Conservation (phyloP, 106 monocot species). For the Agapanthus africanus region DNA sequence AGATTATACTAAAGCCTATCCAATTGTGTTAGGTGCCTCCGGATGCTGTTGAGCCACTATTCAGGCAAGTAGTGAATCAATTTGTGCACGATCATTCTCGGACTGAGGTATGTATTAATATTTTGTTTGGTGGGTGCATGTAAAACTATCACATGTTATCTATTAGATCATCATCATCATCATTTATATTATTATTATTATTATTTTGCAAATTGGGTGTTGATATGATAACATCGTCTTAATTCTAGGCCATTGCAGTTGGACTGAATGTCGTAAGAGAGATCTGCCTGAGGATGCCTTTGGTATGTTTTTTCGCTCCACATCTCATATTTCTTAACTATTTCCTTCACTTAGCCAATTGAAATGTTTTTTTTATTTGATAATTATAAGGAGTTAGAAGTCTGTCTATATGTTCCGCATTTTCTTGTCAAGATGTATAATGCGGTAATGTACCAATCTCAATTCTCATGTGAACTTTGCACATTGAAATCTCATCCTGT, state of each 20-base stretch:
- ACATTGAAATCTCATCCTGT: not conserved
- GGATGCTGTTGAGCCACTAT: slow-evolving; percentile 95
- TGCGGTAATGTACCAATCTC: not conserved
- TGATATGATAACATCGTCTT: not conserved
- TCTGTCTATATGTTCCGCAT: not conserved
- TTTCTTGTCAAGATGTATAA: not conserved
- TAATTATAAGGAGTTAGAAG: not conserved
- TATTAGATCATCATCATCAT: too few species aligned
- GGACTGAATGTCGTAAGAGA: slow-evolving; percentile 91
- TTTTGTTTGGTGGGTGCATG: not conserved
- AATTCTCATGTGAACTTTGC: not conserved
- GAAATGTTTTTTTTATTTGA: not conserved
- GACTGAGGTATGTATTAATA: slow-evolving; percentile 55
- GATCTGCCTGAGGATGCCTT: slow-evolving; percentile 87
- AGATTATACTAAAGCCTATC: not conserved
- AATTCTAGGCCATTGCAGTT: slow-evolving; percentile 78
- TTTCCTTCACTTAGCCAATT: not conserved
- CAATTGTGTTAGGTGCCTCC: slow-evolving; percentile 65
- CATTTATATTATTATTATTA: not conserved
- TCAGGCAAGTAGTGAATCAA: slow-evolving; percentile 85
- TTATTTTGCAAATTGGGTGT: slow-evolving; percentile 3
- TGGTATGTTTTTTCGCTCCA: too few species aligned
- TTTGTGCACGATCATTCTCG: slow-evolving; percentile 93
- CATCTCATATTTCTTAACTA: too few species aligned
- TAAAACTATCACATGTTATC: too few species aligned